Conservation (phyloP, 2,329 filamentous ascomycete species). For the Malbranchea zuffiana region DNA sequence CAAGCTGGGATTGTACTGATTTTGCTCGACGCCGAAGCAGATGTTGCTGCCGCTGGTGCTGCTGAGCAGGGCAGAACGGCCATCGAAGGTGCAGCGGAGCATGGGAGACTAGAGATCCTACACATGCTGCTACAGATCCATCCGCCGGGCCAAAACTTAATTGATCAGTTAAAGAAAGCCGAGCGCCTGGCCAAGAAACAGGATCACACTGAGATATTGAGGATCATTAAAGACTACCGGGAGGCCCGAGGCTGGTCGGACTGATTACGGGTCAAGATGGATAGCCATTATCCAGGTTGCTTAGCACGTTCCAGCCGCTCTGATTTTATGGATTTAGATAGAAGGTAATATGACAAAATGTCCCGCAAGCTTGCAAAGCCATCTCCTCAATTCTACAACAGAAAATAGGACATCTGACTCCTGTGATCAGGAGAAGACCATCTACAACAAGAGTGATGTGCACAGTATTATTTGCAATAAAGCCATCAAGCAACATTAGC, state of each 20-base stretch:
- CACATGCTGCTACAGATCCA: conserved; percentile 8
- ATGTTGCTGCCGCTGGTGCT: conserved; percentile 10
- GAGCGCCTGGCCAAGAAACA: neutral
- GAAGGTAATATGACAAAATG: neutral
- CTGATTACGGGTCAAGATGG: no score
- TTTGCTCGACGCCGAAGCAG: conserved; percentile 12
- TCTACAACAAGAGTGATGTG: no score
- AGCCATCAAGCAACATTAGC: no score
- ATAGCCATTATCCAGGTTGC: no score
- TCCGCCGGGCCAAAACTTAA: conserved; percentile 2
- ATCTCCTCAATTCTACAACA: no score
- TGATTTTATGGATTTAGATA: no score
- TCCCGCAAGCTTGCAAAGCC: no score
- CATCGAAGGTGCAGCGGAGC: conserved; percentile 22
- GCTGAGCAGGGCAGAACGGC: conserved; percentile 18
- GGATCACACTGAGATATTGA: conserved; percentile 1
- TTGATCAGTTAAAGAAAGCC: conserved; percentile 1
- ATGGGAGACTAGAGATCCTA: conserved; percentile 16
- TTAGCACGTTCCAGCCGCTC: no score
- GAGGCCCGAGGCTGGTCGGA: conserved; percentile 2
- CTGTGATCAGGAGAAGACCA: no score
- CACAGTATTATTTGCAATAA: no score
- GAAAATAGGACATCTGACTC: no score
- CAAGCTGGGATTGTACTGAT: conserved; percentile 7
- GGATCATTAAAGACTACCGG: neutral